Conservation (phyloP, 2,329 filamentous ascomycete genomes). For the Orbilia javanica region DNA sequence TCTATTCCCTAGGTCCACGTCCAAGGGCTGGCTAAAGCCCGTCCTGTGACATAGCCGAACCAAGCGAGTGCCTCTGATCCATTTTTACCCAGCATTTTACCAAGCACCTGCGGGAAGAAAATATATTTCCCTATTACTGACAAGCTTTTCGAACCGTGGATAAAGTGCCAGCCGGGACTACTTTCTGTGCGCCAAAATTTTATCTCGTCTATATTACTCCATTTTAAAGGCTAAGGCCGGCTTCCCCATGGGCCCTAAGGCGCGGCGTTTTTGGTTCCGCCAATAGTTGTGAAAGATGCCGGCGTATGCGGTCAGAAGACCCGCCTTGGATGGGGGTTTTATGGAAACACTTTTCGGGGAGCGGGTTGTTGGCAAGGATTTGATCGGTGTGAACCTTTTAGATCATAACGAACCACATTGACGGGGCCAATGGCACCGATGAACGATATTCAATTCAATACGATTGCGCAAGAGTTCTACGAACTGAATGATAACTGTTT, state of each 20-base stretch:
- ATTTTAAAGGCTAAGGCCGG: conserved; percentile 4
- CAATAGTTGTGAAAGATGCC: conserved; percentile 28
- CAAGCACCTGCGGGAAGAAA: neutral
- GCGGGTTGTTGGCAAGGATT: conserved; percentile 3
- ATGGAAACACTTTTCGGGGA: conserved; percentile 12
- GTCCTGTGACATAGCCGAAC: conserved; percentile 49
- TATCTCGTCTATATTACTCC: conserved; percentile 42
- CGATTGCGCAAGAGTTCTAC: neutral
- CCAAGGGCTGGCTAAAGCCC: conserved; percentile 32
- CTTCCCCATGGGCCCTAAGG: neutral
- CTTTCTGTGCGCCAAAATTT: neutral
- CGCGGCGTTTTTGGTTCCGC: conserved; percentile 43
- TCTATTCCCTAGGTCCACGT: no score
- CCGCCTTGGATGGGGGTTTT: conserved; percentile 34
- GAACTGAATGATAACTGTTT: neutral
- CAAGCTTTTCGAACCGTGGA: conserved; percentile 47
- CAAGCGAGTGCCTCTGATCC: conserved; percentile 24
- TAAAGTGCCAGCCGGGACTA: conserved; percentile 33
- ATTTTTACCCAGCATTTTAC: conserved; percentile 29
- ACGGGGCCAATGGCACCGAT: conserved; percentile 35
- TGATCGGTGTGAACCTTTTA: conserved; percentile 3
- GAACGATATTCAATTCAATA: neutral
- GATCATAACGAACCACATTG: conserved; percentile 29
- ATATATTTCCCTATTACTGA: conserved; percentile 6
- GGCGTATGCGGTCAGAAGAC: conserved; percentile 52